Evolutionary conservation across 176 grass and related monocot genomes (phyloP), one percentile per base, ranked within the genome.

Genomic region (Carex cristatella): DNA sequence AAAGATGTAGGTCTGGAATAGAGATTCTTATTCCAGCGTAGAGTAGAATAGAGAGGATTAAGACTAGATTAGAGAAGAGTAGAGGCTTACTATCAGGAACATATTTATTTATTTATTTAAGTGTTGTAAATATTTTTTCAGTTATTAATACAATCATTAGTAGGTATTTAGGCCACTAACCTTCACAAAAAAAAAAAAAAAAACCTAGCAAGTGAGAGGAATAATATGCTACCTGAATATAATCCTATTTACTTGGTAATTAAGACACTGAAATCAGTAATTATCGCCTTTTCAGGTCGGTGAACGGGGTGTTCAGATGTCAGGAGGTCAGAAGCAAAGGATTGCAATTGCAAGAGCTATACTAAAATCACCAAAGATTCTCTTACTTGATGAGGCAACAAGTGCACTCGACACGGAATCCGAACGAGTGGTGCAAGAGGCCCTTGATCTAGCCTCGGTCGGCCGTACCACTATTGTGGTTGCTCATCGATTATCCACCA

Each of bases 321-420:
- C 93, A 11, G 95, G 95, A 84, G 95, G 95, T 1, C 95, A 98
- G 81, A 98, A 98, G 64, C 95, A 98, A 83, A 94, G 95, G 69
- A 98, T 98, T 83, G 95, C 95, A 58, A 98, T 98, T 71, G 95
- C 95, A 2, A 90, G 96, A 87, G 93, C 96, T 44, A 91, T 98
- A 69, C 32, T 98, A 44, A 95, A 94, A 85, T 94, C 96, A 77
- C 96, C 96, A 27, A 98, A 98, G 88, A 94, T 98, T 46, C 93
- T 98, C 64, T 89, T 98, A 81, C 89, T 98, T 16, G 96, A 98
- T 68, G 96, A 98, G 85, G 96, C 96, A 40, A 98, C 96, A 1
- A 98, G 96, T 31, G 96, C 96, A 51, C 16, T 98, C 15, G 96
- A 98, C 88, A 94, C 93, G 0, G 93, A 98, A 76, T 98, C 96